Evolutionary conservation across 306 rosid species (phyloP).

Genomic region (Quercus aquifolioides): DNA sequence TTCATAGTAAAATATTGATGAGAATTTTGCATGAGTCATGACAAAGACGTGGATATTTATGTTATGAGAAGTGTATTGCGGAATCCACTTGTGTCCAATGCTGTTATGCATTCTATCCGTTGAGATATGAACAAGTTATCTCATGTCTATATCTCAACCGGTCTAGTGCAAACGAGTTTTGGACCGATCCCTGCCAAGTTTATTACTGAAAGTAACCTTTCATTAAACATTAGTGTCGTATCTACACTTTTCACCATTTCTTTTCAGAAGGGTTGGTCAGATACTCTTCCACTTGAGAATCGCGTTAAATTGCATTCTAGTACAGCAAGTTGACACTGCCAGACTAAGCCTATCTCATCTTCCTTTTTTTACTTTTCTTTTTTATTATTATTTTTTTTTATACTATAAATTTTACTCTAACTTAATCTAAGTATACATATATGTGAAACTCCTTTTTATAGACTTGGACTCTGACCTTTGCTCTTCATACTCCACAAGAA

Average conservation of each 20-base stretch:
- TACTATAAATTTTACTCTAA: no score
- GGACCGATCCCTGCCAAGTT: background rate
- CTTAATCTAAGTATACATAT: fast-evolving
- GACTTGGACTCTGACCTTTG: fast-evolving
- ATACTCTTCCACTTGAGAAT: no score
- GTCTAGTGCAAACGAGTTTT: no score
- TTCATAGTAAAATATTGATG: background rate
- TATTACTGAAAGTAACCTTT: background rate
- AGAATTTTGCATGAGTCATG: background rate
- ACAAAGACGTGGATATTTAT: background rate
- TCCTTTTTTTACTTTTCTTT: no score
- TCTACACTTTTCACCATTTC: no score
- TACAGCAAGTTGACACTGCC: background rate
- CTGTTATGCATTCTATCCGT: no score
- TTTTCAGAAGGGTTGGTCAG: no score
- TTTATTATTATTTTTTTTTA: no score
- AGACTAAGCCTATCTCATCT: no score
- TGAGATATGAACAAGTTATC: no score
- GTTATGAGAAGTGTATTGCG: background rate
- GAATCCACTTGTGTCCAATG: no score
- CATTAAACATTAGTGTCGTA: background rate
- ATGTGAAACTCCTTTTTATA: fast-evolving
- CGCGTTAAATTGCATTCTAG: background rate
- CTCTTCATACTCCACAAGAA: fast-evolving
- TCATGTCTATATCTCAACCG: no score